These are phyloP conservation scores for Myochromella boudieri DNA, from an alignment of 768 basidiomycete species.

Conservation along the genomic window DNA sequence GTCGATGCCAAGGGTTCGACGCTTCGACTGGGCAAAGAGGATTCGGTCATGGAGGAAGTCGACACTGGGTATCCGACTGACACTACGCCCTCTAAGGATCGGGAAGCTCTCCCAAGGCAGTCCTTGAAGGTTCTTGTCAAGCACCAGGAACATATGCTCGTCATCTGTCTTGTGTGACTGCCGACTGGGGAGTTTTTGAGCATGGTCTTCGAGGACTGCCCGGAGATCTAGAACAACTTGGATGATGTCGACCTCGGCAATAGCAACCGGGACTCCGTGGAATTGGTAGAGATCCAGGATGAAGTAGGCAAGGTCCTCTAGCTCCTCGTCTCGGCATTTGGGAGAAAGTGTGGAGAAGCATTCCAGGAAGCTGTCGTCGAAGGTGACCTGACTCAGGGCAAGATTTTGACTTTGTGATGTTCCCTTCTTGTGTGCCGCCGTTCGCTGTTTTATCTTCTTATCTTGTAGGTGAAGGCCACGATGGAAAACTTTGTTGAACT, in stretches of 20 bases:
- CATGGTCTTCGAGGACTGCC: conserved; percentile 70
- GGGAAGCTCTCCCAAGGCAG: conserved; percentile 98
- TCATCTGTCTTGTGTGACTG: conserved; percentile 37
- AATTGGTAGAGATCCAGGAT: conserved; percentile 93
- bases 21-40: conserved; percentile 51
- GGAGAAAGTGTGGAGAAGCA: conserved; percentile 85
- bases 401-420: conserved; percentile 31
- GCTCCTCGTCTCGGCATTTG: conserved; percentile 85
- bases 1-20: conserved; percentile 19
- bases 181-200: conserved; percentile 30
- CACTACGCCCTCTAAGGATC: conserved; percentile 74
- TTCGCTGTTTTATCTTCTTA: conserved; percentile 50
- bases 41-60: conserved; percentile 87
- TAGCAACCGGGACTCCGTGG: conserved; percentile 84
- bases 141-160: conserved; percentile 81
- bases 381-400: conserved; percentile 42
- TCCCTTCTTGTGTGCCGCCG: conserved; percentile 32
- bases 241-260: conserved; percentile 89
- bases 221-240: conserved; percentile 89
- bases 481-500: conserved; percentile 77
- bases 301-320: conserved; percentile 94
- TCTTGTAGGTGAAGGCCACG: conserved; percentile 60
- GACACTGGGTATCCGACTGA: conserved; percentile 91
- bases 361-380: conserved; percentile 78
- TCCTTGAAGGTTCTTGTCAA: conserved; percentile 86